Evolutionary conservation across 768 basidiomycete genomes (phyloP), one percentile per base, ranked within the genome.

Genomic region (Tulasnella sp.): DNA sequence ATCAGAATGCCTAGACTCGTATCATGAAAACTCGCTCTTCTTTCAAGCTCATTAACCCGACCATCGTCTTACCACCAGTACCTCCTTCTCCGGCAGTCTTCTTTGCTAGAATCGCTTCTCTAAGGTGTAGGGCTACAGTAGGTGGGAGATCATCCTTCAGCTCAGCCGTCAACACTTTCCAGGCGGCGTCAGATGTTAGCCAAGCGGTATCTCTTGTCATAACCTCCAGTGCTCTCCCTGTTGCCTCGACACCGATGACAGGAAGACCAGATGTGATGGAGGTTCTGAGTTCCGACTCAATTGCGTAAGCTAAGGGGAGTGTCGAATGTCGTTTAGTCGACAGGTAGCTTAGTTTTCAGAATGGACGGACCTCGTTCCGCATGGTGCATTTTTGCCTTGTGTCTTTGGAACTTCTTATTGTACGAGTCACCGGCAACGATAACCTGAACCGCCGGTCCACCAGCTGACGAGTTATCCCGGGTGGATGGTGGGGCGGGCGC

Each of bases 1-100:
- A 67, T 26, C 26, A 35, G 11, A 35, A 26, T 71, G 37, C 5
- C n/a, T 23, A 72, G 10, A 72, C 71, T 2, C 71, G 71, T 72
- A 72, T 72, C 26, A 79, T 44, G 48, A 79, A 79, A 23, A 78
- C 40, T 44, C 77, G 42, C n/a, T 79, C 79, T 26, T 79, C 79
- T 44, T 70, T 70, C 37, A 78, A 15, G 51, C 78, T 73, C 40
- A 79, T 79, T 40, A 79, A 61, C 20, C 61, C 61, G 0, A 76
- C 75, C 35, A 70, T 77, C 32, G n/a, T 39, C 42, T 61, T 44
- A 35, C 55, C 10, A 16, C 37, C 26, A 48, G 42, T 39, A 40
- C 9, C 39, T 40, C 57, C 69, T 42, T 40, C 39, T 37, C 48
- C 77, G 2, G 44, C 55, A 1, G 44, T 20, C 11, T 72, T 44